Conservation (phyloP, 768 basidiomycete species). For the Lactarius tabidus region DNA sequence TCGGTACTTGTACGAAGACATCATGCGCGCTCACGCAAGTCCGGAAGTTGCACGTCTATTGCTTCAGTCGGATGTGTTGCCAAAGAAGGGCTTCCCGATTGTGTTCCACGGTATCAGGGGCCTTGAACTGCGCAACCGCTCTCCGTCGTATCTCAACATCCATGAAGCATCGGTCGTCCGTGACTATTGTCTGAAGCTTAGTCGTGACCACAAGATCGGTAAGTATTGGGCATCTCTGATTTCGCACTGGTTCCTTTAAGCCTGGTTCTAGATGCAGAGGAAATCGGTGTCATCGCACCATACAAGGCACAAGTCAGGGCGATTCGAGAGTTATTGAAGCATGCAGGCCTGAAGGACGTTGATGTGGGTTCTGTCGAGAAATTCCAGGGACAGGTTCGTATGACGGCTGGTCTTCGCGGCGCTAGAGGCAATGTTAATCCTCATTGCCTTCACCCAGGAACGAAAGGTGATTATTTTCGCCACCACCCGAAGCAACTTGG, state of each 20-base stretch:
- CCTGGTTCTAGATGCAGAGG: conserved; percentile 26
- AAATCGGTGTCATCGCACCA: conserved; percentile 41
- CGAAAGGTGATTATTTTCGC: conserved; percentile 38
- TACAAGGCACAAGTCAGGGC: conserved; percentile 38
- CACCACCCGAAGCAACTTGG: conserved; percentile 35
- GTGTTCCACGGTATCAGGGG: conserved; percentile 37
- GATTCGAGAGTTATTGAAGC: conserved; percentile 31
- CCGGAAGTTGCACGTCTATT: conserved; percentile 29
- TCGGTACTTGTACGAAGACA: conserved; percentile 37
- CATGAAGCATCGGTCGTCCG: conserved; percentile 37
- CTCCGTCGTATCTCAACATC: conserved; percentile 41
- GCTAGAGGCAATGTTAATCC: neutral
- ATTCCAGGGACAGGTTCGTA: conserved; percentile 40
- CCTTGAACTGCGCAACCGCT: conserved; percentile 29
- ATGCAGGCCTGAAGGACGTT: conserved; percentile 20
- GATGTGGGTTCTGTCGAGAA: conserved; percentile 40
- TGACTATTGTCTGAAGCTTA: conserved; percentile 32
- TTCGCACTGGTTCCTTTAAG: neutral
- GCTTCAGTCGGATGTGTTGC: conserved; percentile 32
- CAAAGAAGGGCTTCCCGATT: conserved; percentile 30
- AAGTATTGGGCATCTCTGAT: conserved; percentile 15
- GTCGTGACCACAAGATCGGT: conserved; percentile 33
- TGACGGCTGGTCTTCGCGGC: neutral
- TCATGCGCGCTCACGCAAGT: conserved; percentile 33
- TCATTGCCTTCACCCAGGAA: conserved; percentile 29